Base-by-base conservation (phyloP, 306 rosid species). In the Casuarina cunninghamiana region DNA sequence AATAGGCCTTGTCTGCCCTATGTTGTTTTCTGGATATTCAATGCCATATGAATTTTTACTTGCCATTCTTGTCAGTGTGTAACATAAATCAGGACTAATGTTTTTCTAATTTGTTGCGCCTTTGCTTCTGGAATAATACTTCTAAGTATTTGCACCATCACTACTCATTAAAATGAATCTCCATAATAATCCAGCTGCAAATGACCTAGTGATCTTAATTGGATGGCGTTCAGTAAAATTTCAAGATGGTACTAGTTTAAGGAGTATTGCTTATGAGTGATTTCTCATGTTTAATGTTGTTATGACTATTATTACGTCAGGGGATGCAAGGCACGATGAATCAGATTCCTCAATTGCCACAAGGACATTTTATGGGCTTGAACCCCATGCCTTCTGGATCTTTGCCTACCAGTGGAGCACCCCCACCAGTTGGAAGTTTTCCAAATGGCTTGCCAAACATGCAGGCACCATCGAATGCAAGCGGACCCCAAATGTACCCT, bases 321-420 rank as follows among this genome's bases (percentile, higher is more conserved):
- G 97, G 97, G 53, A 92, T 95, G 91, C 98, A 92, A 88, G 97
- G 97, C 67, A 67, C 85, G 11, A 88, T 95, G 89, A 92, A 89
- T 84, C 98, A 90, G 87, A 89, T 92, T 81, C 87, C 84, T 83
- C 92, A 89, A 26, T 85, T 87, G 83, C 89, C 86, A 39, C 98
- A 91, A 77, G 96, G 93, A 79, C 98, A 88, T 87, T 95, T 77
- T 79, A 87, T 85, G 89, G 97, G 97, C 88, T 88, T 93, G 97
- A 95, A 88, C 75, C 97, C 89, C 67, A 88, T 93, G 96, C 98
- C 91, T 86, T 88, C 95, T 16, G 95, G 97, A 55, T 77, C 97
- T 81, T 75, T 90, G 76, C 88, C 96, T 57, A 60, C 90, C 37
- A 82, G 92, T 72, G 92, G 95, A 61, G 91, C 86, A 53, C 88